Percentiles rank a stretch among this genome's conserved stretches.
Evolutionary conservation across 306 rosid genomes (phyloP).

Genomic region (Vigna reflexopilosa): DNA sequence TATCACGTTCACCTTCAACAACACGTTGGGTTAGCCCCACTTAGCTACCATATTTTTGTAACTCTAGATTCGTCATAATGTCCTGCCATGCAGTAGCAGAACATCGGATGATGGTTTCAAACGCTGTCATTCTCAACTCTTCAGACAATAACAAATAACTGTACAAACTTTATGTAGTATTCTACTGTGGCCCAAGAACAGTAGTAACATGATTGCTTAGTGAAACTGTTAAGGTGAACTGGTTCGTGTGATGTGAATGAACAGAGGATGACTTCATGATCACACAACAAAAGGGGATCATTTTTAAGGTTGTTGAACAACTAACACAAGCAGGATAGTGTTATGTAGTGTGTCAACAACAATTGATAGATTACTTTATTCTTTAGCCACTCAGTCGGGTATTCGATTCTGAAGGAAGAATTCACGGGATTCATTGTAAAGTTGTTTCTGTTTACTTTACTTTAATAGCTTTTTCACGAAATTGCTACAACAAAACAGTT

Average conservation of each 20-base stretch:
- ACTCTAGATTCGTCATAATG: slow-evolving; percentile 40
- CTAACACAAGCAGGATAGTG: neutral
- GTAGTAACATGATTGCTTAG: neutral
- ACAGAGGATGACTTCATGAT: neutral
- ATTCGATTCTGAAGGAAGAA: neutral
- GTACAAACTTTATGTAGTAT: slow-evolving; percentile 17
- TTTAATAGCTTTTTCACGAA: neutral
- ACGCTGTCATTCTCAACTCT: slow-evolving; percentile 25
- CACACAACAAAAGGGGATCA: neutral
- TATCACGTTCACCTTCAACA: slow-evolving; percentile 23
- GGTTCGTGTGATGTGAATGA: neutral
- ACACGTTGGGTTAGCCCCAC: slow-evolving; percentile 37
- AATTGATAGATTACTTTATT: too few relatives aligned
- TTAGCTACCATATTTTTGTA: slow-evolving; percentile 36
- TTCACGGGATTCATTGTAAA: slow-evolving; percentile 36
- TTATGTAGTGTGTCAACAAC: neutral
- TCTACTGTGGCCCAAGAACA: neutral
- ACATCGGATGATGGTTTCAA: slow-evolving; percentile 34
- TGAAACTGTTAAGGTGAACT: neutral
- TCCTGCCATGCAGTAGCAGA: slow-evolving; percentile 35
- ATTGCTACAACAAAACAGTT: neutral
- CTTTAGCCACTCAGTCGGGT: too few relatives aligned
- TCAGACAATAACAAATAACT: slow-evolving; percentile 39
- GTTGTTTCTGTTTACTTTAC: neutral
- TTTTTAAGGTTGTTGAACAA: neutral